Conservation (phyloP, 2,329 filamentous ascomycete species). For the Nemania bipapillata region DNA sequence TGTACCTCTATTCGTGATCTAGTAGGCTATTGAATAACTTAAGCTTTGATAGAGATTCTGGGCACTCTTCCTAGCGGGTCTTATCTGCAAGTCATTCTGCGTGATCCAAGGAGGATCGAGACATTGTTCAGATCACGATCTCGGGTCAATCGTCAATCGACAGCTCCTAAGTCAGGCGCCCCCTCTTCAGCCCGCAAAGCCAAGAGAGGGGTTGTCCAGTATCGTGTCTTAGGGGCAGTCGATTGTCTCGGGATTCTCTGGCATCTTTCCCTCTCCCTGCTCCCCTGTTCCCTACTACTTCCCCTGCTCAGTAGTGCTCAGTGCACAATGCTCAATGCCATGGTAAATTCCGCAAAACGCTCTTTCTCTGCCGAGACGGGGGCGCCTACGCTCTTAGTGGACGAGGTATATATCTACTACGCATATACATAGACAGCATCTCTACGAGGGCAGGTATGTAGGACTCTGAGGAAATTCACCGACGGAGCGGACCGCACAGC, state of each 20-base stretch:
- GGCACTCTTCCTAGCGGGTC: not conserved
- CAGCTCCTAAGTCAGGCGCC: constrained; percentile 9
- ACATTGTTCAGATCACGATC: constrained; percentile 9
- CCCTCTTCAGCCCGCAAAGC: constrained; percentile 14
- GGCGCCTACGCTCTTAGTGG: not conserved
- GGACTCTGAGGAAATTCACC: not conserved
- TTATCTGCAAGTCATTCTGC: constrained; percentile 28
- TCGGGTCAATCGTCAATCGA: not conserved
- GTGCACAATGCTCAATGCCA: not conserved
- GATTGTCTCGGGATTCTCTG: constrained; percentile 6
- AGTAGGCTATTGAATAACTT: not conserved
- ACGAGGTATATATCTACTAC: not conserved
- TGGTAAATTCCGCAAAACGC: not conserved
- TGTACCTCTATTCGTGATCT: not conserved
- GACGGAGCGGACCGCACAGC: not conserved
- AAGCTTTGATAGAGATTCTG: not conserved
- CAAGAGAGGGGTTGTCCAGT: constrained; percentile 12
- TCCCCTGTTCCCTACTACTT: too few relatives aligned
- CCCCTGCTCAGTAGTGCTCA: too few relatives aligned
- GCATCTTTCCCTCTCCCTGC: not conserved
- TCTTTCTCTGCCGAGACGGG: not conserved
- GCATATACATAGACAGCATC: not conserved
- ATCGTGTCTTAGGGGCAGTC: constrained; percentile 6
- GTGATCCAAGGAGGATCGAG: constrained; percentile 11
- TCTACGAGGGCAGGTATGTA: not conserved